These are phyloP conservation scores for Pythium dissotocum DNA, from an alignment of 352 stramenopile species.

Conservation along the genomic window DNA sequence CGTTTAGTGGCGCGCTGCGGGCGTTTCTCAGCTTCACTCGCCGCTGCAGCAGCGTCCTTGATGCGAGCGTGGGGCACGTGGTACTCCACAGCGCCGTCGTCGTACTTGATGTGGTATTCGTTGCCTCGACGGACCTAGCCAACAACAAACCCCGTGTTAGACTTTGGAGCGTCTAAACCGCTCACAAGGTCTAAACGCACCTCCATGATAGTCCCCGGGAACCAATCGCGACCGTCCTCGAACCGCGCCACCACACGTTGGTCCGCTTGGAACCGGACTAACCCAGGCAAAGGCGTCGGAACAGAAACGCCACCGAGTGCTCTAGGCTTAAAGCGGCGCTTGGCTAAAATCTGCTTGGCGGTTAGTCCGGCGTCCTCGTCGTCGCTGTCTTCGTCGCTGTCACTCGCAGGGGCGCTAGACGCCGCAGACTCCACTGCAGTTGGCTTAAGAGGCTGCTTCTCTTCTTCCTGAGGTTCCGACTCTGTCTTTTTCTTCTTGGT, in stretches of 20 bases:
- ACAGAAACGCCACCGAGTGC: conserved; percentile 40
- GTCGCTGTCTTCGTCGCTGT: conserved; percentile 42
- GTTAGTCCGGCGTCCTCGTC: conserved; percentile 58
- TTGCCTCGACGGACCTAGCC: conserved; percentile 38
- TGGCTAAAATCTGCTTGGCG: conserved; percentile 62
- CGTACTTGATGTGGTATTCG: conserved; percentile 75
- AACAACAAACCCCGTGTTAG: not conserved
- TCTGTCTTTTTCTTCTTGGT: conserved; percentile 20
- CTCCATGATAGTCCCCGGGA: conserved; percentile 64
- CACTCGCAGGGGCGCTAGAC: conserved; percentile 12
- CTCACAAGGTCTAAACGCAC: conserved; percentile 22
- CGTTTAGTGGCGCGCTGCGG: not conserved
- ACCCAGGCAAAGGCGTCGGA: conserved; percentile 22
- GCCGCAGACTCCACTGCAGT: not conserved
- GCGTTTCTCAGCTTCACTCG: conserved; percentile 9
- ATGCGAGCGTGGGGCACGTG: conserved; percentile 64
- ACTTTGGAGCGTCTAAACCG: not conserved
- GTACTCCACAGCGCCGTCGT: conserved; percentile 76
- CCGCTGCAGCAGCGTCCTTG: conserved; percentile 19
- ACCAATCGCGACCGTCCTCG: conserved; percentile 55
- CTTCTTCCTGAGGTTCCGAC: not conserved
- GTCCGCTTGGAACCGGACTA: conserved; percentile 32
- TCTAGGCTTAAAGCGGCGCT: conserved; percentile 62
- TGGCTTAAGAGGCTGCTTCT: not conserved
- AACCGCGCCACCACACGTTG: conserved; percentile 69